Conservation (phyloP, 2,329 filamentous ascomycete genomes). For the Fusarium equiseti region DNA sequence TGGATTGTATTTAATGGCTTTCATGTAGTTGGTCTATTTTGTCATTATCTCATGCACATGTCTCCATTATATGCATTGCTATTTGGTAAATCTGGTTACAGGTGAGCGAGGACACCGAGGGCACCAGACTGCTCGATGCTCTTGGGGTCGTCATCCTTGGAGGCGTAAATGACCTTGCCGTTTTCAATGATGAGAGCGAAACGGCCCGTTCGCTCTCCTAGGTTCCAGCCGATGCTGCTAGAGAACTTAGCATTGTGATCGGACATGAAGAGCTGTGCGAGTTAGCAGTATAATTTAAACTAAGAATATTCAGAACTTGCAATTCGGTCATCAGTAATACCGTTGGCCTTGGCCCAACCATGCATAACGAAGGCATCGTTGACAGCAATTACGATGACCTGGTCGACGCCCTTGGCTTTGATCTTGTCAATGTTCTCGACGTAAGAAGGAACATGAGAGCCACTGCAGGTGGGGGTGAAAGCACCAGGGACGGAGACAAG, state of each 20-base stretch:
- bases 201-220: conserved; percentile 79
- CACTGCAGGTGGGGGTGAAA: conserved; percentile 90
- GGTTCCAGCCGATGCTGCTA: conserved; percentile 81
- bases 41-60: conserved; percentile 37
- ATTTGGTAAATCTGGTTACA: conserved; percentile 53
- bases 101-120: conserved; percentile 65
- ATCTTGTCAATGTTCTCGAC: conserved; percentile 77
- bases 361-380: conserved; percentile 92
- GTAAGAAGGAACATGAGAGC: conserved; percentile 84
- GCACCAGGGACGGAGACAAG: conserved; percentile 73
- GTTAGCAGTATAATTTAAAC: conserved; percentile 9
- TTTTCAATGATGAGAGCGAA: conserved; percentile 87
- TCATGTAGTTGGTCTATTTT: conserved; percentile 26
- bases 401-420: conserved; percentile 84
- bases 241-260: conserved; percentile 78
- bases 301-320: conserved; percentile 53
- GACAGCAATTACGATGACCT: conserved; percentile 82
- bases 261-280: conserved; percentile 76
- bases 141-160: conserved; percentile 70
- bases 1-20: conserved; percentile 15
- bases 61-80: conserved; percentile 17
- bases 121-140: conserved; percentile 64
- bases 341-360: conserved; percentile 91
- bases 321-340: conserved; percentile 75
- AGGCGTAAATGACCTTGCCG: conserved; percentile 85